Percentiles rank a stretch among this genome's conserved stretches.
phyloP scores from a whole-genome alignment of 2,329 filamentous ascomycete species.

The Arthrobotrys iridis region DNA sequence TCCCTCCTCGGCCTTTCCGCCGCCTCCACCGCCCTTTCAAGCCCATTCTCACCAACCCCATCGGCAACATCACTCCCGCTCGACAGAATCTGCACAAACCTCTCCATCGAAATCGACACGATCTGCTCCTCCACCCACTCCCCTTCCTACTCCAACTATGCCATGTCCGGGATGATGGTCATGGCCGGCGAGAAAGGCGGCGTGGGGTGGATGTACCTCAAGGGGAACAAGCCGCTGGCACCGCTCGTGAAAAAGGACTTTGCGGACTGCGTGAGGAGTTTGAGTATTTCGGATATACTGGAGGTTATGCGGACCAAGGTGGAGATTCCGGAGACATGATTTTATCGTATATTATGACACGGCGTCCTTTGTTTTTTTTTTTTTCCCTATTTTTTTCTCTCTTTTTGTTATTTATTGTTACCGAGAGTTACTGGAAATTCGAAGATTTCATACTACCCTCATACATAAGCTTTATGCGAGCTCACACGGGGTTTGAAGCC shows the following conservation, averaged over 20 bases:
- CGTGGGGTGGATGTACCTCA: slow-evolving; percentile 51
- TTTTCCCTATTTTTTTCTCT: neutral
- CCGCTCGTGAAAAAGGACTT: slow-evolving; percentile 53
- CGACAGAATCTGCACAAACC: slow-evolving; percentile 40
- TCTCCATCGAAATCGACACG: slow-evolving; percentile 50
- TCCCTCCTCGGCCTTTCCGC: slow-evolving; percentile 45
- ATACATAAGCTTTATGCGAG: too few species aligned
- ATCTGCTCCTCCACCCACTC: slow-evolving; percentile 45
- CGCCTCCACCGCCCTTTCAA: slow-evolving; percentile 28
- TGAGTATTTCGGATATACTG: slow-evolving; percentile 54
- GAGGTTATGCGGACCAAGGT: slow-evolving; percentile 54
- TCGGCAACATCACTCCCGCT: slow-evolving; percentile 40
- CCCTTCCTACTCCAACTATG: slow-evolving; percentile 38
- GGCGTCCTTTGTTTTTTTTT: neutral
- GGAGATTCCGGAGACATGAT: slow-evolving; percentile 45
- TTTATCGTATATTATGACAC: neutral
- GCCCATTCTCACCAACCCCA: slow-evolving; percentile 14
- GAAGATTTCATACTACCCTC: too few species aligned
- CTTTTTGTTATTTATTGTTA: neutral
- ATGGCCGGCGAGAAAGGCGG: slow-evolving; percentile 34
- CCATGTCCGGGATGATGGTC: slow-evolving; percentile 29
- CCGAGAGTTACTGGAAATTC: too few species aligned
- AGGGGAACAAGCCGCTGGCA: slow-evolving; percentile 49
- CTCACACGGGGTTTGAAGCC: too few species aligned
- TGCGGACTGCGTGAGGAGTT: slow-evolving; percentile 46